Conservation (phyloP, 2,329 filamentous ascomycete genomes). For the Paracamarosporium sp. region DNA sequence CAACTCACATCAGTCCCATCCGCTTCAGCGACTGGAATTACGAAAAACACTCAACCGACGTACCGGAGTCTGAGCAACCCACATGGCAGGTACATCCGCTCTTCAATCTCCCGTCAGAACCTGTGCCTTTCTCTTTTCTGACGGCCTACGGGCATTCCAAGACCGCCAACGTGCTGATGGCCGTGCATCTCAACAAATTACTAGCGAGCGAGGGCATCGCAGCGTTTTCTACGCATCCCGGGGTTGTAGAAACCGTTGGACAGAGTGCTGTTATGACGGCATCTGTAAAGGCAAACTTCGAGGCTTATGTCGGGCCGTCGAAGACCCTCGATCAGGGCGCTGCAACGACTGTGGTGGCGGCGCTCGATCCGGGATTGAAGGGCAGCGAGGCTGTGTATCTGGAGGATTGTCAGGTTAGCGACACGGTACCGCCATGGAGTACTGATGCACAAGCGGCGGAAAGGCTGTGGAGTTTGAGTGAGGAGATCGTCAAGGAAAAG, state of each 20-base stretch:
- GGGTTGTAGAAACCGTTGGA: conserved; percentile 10
- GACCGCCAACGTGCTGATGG: conserved; percentile 19
- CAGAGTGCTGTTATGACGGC: neutral
- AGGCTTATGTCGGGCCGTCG: neutral
- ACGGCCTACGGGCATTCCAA: conserved; percentile 25
- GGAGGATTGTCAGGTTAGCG: conserved; percentile 16
- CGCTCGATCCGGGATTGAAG: conserved; percentile 18
- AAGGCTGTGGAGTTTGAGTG: conserved; percentile 28
- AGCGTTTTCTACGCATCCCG: conserved; percentile 18
- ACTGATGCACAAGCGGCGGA: conserved; percentile 14
- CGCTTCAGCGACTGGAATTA: conserved; percentile 52
- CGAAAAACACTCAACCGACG: conserved; percentile 8
- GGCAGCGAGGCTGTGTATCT: conserved; percentile 1
- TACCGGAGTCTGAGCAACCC: conserved; percentile 15
- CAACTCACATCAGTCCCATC: conserved; percentile 8
- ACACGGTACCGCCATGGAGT: neutral
- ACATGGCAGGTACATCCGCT: neutral
- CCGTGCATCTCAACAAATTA: conserved; percentile 8
- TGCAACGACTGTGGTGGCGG: conserved; percentile 20
- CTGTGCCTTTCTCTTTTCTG: neutral
- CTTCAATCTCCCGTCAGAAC: neutral
- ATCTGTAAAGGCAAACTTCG: neutral
- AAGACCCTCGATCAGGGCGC: conserved; percentile 22
- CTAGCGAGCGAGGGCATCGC: conserved; percentile 11
- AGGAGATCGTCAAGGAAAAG: conserved; percentile 16